Evolutionary conservation across 2,329 filamentous ascomycete species (phyloP), one percentile per base, ranked within the genome.

Genomic region (Sporothrix curviconia): DNA sequence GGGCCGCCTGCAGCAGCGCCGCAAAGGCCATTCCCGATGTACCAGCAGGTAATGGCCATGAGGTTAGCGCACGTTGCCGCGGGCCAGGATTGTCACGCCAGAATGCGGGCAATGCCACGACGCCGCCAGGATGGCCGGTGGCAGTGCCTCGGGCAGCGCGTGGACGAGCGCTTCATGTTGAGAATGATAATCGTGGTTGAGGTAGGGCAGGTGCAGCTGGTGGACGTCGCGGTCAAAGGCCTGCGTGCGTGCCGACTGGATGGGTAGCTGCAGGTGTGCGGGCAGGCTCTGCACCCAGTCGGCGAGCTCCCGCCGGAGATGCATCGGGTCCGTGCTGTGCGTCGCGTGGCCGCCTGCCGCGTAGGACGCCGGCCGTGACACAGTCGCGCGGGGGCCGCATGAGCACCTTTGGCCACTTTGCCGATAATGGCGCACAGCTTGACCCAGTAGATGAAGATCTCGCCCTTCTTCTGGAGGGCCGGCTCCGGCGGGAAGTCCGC

Each of bases 361-460:
- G 28, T 28, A 19, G 14, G 3, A 32, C 44, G 1, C 44, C 44
- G n/a, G 22, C 44, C 4, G 44, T 34, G 12, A 51, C 12, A n/a
- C 46, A 36, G n/a, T 44, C 40, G 9, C 40, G 30, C 14, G 52
- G 39, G 14, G 40, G 40, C 8, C 53, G 53, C 32, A 46, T 47
- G 6, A 56, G 25, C 22, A 32, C 34, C 34, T 49, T n/a, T 56
- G 36, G 42, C 43, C 4, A 46, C 42, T 2, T 36, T 36, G 43
- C 53, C 53, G 9, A 56, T 56, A 34, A 56, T 42, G 24, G 42
- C 43, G 32, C 53, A 47, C 22, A 56, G 43, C 30, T 43, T 44
- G 30, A 56, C 53, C 53, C 53, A 56, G n/a, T 56, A 24, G 53
- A 56, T 56, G 15, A 56, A 56, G 22, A 56, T 40, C 43, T 56